Conservation (phyloP, 441 rosid species). For the Jatropha multifida region DNA sequence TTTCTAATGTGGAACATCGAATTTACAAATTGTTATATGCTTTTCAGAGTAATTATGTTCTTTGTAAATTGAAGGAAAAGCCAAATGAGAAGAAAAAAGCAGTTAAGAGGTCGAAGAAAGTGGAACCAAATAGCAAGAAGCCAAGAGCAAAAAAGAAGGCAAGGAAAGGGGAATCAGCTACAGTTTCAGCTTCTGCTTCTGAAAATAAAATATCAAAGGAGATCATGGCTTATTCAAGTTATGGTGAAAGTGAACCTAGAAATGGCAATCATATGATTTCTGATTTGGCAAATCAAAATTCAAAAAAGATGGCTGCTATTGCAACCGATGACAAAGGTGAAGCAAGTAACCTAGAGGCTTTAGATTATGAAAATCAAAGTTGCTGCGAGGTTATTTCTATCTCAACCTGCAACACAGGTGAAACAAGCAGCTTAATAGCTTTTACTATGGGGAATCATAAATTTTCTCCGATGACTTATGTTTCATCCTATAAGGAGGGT, state of each 20-base stretch:
- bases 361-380: neutral
- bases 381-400: neutral
- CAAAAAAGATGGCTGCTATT: neutral
- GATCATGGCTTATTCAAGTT: neutral
- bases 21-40: neutral
- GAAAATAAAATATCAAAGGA: neutral
- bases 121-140: conserved; percentile 7
- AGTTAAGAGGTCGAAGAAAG: conserved; percentile 1
- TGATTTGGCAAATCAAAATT: neutral
- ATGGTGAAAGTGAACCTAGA: neutral
- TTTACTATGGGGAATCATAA: too few species aligned
- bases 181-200: neutral
- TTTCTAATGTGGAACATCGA: neutral
- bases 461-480: too few species aligned
- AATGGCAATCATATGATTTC: neutral
- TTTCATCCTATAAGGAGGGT: neutral
- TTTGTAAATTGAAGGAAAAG: conserved; percentile 9
- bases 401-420: neutral
- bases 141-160: conserved; percentile 9
- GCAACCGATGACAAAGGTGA: neutral
- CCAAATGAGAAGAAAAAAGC: conserved; percentile 1
- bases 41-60: conserved; percentile 1
- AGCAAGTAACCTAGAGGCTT: neutral
- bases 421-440: neutral
- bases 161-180: conserved; percentile 3